Base-by-base conservation (phyloP, 2,329 filamentous ascomycete genomes). In the Neofusicoccum cordaticola region DNA sequence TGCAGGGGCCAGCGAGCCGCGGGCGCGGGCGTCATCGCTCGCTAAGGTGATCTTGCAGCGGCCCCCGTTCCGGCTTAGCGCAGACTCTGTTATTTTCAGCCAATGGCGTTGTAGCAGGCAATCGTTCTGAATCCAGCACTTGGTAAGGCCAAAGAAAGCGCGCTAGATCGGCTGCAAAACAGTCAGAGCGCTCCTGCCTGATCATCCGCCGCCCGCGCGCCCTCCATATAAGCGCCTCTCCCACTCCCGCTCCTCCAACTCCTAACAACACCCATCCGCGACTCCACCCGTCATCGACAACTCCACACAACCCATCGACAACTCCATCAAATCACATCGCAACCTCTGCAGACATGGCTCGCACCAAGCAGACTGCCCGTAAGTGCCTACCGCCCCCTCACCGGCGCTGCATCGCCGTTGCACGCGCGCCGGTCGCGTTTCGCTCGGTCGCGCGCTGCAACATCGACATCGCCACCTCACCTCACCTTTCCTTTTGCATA, bases 361-460 rank as follows among this genome's bases (percentile, higher is more conserved):
- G 82, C 70, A 84, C 82, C 72, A 84, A 84, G 81, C 82, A 84
- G 75, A 84, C 82, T 71, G 82, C 82, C 73, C 82, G 82, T 83
- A 80, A 82, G 81, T 83, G 66, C 67, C 68, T 69, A 61, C 63
- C 65, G 7, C 53, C 17, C 67, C 65, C 66, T 41, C 69, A 67
- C 68, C 69, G 69, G 68, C 67, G 68, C 63, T 63, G 42, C 62
- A 68, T 56, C 63, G 64, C 52, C 64, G 53, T 74, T 60, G 66
- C 52, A 56, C 17, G 27, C 52, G 34, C 47, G 58, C n/a, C 65
- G 61, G 50, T 64, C 56, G 65, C 66, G 62, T 62, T 64, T 68
- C 64, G 61, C 67, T 37, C 56, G 57, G 65, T 60, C 51, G 58
- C 45, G 58, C n/a, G 5, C 44, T 48, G 42, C 56, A 57, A 27